Base-by-base conservation (phyloP, 805 yeast genomes). In the Phaffomyces opuntiae region DNA sequence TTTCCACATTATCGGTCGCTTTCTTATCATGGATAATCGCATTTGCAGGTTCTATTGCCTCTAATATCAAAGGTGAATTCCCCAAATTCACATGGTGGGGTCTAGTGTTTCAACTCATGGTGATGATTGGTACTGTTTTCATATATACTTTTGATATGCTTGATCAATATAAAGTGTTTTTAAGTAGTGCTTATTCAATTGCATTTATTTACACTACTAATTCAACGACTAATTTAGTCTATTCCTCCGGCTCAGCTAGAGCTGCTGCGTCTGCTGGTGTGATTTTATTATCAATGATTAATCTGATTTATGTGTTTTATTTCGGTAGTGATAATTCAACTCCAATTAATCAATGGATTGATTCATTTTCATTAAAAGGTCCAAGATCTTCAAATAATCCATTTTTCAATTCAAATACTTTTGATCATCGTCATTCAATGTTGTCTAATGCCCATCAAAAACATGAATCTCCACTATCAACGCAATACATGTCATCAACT, bases 11-110 rank as follows among this genome's bases (percentile, higher is more conserved):
- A 35, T 78, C 89, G 1, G 78, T 90, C 43, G 83, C 89, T 1
- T 52, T 74, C 4, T 72, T 88, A 25, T 78, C 96, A 14, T 91
- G 98, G 98, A 70, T 88, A 48, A 77, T 93, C 42, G 87, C 96
- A 9, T 73, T 93, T 45, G 95, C 84, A 2, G 97, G 97, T 2
- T 86, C 95, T 14, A 80, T 86, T 17, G 80, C 85, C 1, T 62
- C 79, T 7, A 71, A 70, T 16, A 17, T 50, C 5, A 45, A 60
- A 16, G 63, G 65, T 14, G 53, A 64, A 7, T 87, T 83, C 60
- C 96, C 97, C 1, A 77, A 79, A 52, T 85, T 91, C 65, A 78
- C 93, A 5, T 91, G 99, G 99, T 93, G 99, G 99, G 96, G 95
- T 1, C 64, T 93, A 7, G 90, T 85, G 2, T 93, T 79, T 60